Evolutionary conservation across 139 green algal species (phyloP).

Genomic region (Astrephomene gubernaculifera): DNA sequence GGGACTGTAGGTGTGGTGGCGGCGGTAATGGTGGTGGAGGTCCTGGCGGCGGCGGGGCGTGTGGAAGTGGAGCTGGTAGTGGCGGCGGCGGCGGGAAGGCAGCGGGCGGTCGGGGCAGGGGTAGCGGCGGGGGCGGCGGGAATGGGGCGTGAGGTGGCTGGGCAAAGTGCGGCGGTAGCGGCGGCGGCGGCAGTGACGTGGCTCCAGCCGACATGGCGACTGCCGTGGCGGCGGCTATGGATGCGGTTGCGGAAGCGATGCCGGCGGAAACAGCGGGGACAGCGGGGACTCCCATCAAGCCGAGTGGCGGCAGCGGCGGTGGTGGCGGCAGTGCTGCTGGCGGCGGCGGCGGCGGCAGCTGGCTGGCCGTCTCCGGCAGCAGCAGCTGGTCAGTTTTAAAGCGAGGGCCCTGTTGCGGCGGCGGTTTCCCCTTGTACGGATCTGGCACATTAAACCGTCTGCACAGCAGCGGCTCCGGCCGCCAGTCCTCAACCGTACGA

Average conservation of each 20-base stretch:
- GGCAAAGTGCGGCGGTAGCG: not conserved
- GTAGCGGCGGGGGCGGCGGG: no score
- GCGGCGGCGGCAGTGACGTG: slow-evolving; percentile 4
- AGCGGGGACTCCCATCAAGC: no score
- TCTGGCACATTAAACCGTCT: slow-evolving; percentile 92
- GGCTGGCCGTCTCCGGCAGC: slow-evolving; percentile 70
- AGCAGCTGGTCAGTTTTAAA: slow-evolving; percentile 76
- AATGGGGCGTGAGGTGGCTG: not conserved
- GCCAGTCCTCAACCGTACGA: slow-evolving; percentile 83
- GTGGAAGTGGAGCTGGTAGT: not conserved
- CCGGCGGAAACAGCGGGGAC: no score
- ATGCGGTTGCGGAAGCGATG: no score
- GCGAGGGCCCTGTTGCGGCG: slow-evolving; percentile 43
- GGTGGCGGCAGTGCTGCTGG: not conserved
- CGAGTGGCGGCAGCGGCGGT: not conserved
- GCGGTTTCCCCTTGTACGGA: slow-evolving; percentile 73
- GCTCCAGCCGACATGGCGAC: no score
- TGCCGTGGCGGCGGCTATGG: no score
- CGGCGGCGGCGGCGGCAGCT: not conserved
- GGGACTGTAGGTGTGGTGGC: slow-evolving; percentile 10
- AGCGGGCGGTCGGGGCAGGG: not conserved
- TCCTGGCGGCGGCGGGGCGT: not conserved
- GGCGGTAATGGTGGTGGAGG: not conserved
- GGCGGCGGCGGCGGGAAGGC: not conserved
- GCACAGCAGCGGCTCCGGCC: slow-evolving; percentile 91